phyloP scores from a whole-genome alignment of 2,329 filamentous ascomycete genomes.

The Aspergillus melleus region DNA sequence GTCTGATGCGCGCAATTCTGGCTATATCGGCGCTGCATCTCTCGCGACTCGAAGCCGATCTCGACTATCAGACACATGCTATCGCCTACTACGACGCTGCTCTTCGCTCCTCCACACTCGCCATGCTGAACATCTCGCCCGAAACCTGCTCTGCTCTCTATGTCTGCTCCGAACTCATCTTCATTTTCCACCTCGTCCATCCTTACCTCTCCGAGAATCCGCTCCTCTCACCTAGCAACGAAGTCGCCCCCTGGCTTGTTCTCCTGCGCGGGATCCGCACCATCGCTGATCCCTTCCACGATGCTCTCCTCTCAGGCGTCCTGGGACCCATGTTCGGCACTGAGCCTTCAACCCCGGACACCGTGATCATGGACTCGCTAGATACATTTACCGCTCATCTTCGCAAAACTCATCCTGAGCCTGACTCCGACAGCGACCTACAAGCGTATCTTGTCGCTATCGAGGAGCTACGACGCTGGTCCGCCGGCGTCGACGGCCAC shows the following conservation, averaged over 20 bases:
- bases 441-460: neutral
- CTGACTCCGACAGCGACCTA: neutral
- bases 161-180: neutral
- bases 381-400: neutral
- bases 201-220: neutral
- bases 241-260: neutral
- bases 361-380: neutral
- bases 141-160: neutral
- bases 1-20: neutral
- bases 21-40: neutral
- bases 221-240: neutral
- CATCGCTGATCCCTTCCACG: neutral
- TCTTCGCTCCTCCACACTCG: neutral
- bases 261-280: neutral
- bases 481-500: neutral
- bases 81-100: conserved; percentile 1
- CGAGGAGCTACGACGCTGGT: neutral
- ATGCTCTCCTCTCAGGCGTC: neutral
- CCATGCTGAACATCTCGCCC: neutral
- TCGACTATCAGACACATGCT: neutral
- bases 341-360: neutral
- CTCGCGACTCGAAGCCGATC: neutral
- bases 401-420: neutral
- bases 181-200: neutral
- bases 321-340: neutral